Percentiles rank a stretch among this genome's conserved stretches.
phyloP scores from a whole-genome alignment of 805 yeast species.

The Yamadazyma sp. region DNA sequence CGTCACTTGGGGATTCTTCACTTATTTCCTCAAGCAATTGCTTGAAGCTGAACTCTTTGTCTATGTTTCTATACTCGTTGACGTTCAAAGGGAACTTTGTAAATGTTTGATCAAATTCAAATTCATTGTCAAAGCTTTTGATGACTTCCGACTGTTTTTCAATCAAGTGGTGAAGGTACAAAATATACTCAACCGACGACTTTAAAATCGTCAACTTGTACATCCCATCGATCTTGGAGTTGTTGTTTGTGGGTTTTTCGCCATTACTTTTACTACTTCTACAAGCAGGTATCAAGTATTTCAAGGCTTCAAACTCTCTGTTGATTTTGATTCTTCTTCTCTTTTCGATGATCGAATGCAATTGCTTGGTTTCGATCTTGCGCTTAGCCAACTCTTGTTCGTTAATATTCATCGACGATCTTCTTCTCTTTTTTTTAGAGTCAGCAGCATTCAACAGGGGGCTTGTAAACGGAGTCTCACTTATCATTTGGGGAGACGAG shows the following conservation, averaged over 20 bases:
- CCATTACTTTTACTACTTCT: slow-evolving; percentile 38
- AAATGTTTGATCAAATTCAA: slow-evolving; percentile 47
- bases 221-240: slow-evolving; percentile 56
- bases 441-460: slow-evolving; percentile 9
- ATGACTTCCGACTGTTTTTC: slow-evolving; percentile 50
- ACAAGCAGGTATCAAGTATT: slow-evolving; percentile 77
- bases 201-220: slow-evolving; percentile 79
- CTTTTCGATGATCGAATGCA: slow-evolving; percentile 78
- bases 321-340: slow-evolving; percentile 77
- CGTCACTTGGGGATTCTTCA: slow-evolving; percentile 5
- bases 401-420: slow-evolving; percentile 38
- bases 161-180: slow-evolving; percentile 62
- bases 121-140: slow-evolving; percentile 14
- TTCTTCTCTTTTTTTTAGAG: slow-evolving; percentile 36
- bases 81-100: slow-evolving; percentile 57
- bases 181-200: slow-evolving; percentile 79
- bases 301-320: slow-evolving; percentile 78
- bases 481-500: slow-evolving; percentile 3
- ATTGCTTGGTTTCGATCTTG: slow-evolving; percentile 44
- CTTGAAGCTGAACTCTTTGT: slow-evolving; percentile 53
- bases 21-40: slow-evolving; percentile 18
- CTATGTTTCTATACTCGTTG: slow-evolving; percentile 59
- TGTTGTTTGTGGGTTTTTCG: slow-evolving; percentile 12
- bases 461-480: slow-evolving; percentile 8
- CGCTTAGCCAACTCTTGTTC: slow-evolving; percentile 42